Evolutionary conservation across 768 basidiomycete genomes (phyloP).

Genomic region (Cystofilobasidium bisporidii): DNA sequence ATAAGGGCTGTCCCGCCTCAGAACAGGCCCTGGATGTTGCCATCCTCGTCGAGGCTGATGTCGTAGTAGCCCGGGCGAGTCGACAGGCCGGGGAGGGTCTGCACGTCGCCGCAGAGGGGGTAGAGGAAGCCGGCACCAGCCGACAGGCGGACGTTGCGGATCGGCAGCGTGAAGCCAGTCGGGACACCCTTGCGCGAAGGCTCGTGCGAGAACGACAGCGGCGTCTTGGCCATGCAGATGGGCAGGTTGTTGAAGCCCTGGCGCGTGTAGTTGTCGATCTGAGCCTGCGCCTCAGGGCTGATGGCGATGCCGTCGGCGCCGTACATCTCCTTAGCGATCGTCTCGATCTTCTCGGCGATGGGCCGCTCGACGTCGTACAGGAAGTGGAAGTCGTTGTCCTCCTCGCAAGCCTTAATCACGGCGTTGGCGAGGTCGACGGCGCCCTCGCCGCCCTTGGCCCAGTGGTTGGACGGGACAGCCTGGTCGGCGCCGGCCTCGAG

Average conservation of each 20-base stretch:
- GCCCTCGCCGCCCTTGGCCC: conserved; percentile 90
- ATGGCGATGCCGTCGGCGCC: conserved; percentile 84
- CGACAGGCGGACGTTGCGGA: conserved; percentile 73
- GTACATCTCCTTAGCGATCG: conserved; percentile 55
- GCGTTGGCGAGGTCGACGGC: conserved; percentile 84
- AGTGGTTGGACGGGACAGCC: conserved; percentile 91
- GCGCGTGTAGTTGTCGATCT: conserved; percentile 80
- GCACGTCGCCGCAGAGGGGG: conserved; percentile 77
- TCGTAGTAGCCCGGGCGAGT: conserved; percentile 63
- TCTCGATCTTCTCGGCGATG: conserved; percentile 77
- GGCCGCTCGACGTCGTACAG: conserved; percentile 76
- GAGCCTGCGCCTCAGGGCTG: conserved; percentile 70
- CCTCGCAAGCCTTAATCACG: conserved; percentile 73
- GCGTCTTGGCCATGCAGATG: conserved; percentile 98
- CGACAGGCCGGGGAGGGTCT: conserved; percentile 92
- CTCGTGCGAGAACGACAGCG: conserved; percentile 94
- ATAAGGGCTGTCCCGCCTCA: neutral
- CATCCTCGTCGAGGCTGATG: conserved; percentile 26
- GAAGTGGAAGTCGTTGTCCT: conserved; percentile 63
- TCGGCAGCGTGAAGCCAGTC: conserved; percentile 80
- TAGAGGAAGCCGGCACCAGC: conserved; percentile 95
- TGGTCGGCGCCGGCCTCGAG: conserved; percentile 82
- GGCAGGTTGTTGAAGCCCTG: conserved; percentile 49
- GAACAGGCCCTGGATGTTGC: conserved; percentile 29
- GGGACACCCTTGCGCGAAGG: conserved; percentile 83